phyloP scores from a whole-genome alignment of 805 yeast species.

The Suhomyces canberraensis region DNA sequence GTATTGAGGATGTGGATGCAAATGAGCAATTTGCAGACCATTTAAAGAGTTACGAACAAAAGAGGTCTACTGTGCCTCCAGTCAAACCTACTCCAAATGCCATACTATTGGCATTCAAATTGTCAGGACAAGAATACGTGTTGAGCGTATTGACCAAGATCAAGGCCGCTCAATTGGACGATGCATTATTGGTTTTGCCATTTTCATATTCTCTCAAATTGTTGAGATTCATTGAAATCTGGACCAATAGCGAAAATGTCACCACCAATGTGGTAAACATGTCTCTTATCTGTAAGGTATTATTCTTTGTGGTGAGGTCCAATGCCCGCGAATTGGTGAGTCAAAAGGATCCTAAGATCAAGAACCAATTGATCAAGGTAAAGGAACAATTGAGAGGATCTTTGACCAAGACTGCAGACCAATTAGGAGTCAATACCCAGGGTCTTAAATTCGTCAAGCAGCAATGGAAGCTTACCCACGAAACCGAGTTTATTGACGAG shows the following conservation, averaged over 20 bases:
- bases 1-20: constrained; percentile 64
- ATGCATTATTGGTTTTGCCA: constrained; percentile 86
- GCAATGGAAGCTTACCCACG: constrained; percentile 79
- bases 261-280: constrained; percentile 48
- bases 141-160: constrained; percentile 68
- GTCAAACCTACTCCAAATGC: constrained; percentile 63
- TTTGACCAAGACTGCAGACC: constrained; percentile 49
- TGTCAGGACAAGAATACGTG: constrained; percentile 75
- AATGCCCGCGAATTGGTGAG: constrained; percentile 78
- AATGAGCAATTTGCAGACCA: constrained; percentile 48
- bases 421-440: constrained; percentile 79
- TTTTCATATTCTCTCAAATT: constrained; percentile 76
- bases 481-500: constrained; percentile 68
- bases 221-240: constrained; percentile 67
- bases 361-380: constrained; percentile 61
- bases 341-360: constrained; percentile 61
- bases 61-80: constrained; percentile 48
- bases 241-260: constrained; percentile 51
- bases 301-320: constrained; percentile 68
- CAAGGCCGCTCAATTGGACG: constrained; percentile 83
- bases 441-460: constrained; percentile 72
- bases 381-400: constrained; percentile 58
- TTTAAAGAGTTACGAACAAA: constrained; percentile 33
- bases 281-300: constrained; percentile 65
- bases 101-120: constrained; percentile 67